These are phyloP conservation scores for Suhomyces xylopsoci DNA, from an alignment of 805 yeast genomes.

Conservation along the genomic window DNA sequence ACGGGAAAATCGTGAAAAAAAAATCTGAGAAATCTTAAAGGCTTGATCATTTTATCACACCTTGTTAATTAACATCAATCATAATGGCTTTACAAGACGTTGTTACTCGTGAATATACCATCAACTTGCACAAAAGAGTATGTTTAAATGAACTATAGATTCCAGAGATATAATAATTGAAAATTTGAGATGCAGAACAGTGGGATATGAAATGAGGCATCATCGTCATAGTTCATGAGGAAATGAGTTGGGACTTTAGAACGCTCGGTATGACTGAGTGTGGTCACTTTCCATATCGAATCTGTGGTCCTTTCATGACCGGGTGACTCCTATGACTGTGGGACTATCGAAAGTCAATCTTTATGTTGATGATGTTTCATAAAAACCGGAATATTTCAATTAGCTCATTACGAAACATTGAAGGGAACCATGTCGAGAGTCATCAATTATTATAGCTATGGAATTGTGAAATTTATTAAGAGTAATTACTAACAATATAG, in stretches of 20 bases:
- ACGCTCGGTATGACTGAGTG: background rate
- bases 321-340: background rate
- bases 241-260: background rate
- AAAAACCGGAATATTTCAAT: no score
- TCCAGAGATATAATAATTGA: background rate
- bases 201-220: background rate
- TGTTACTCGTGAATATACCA: slow-evolving; percentile 99
- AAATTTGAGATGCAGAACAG: background rate
- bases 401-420: background rate
- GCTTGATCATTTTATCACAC: slow-evolving; percentile 3
- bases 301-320: background rate
- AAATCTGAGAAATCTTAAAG: background rate
- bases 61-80: slow-evolving; percentile 18
- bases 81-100: slow-evolving; percentile 94
- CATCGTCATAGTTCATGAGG: background rate
- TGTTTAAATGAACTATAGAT: slow-evolving; percentile 33
- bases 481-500: slow-evolving; percentile 51
- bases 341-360: background rate
- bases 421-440: background rate
- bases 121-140: slow-evolving; percentile 99
- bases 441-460: background rate
- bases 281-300: background rate
- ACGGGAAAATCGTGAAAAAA: slow-evolving; percentile 4
- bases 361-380: no score
- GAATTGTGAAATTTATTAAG: background rate